Percentiles rank a stretch among this genome's conserved stretches.
Conservation (phyloP, 345 rosid genomes). For the Melaleuca quinquenervia region DNA sequence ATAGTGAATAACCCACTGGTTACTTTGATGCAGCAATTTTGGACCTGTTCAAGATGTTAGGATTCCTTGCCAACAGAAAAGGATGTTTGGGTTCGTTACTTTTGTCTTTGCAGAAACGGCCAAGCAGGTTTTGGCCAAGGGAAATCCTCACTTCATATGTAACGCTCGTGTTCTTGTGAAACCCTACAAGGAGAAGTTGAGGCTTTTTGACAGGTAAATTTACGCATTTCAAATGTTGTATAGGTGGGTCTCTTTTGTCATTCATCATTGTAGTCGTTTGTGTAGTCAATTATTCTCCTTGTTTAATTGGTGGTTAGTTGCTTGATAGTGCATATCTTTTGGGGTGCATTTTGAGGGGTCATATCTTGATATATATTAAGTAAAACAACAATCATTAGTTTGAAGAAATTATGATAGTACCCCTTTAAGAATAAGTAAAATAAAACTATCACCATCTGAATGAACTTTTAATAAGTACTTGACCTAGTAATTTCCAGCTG, state of each 20-base stretch:
- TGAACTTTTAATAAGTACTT: not conserved
- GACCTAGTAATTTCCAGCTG: not conserved
- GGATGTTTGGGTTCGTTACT: slow-evolving; percentile 96
- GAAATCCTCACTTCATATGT: slow-evolving; percentile 90
- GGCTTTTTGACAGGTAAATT: slow-evolving; percentile 44
- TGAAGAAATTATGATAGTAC: not conserved
- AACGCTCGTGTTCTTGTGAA: slow-evolving; percentile 96
- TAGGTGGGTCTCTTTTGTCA: not conserved
- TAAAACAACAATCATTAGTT: not conserved
- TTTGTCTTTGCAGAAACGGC: slow-evolving; percentile 62
- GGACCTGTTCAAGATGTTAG: slow-evolving; percentile 93
- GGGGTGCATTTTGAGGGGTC: not conserved
- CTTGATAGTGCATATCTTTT: not conserved
- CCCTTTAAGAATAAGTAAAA: not conserved
- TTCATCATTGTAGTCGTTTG: not conserved
- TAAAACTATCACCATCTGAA: not conserved
- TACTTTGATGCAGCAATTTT: slow-evolving; percentile 33
- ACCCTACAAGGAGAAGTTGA: slow-evolving; percentile 88
- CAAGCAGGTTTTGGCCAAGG: slow-evolving; percentile 61
- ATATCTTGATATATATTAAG: not conserved
- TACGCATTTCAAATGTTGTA: not conserved
- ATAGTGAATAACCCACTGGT: not conserved
- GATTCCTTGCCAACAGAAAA: slow-evolving; percentile 88
- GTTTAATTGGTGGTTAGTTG: not conserved
- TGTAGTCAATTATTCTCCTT: not conserved